Conservation (phyloP, 139 green algal species). For the Monoraphidium neglectum region DNA sequence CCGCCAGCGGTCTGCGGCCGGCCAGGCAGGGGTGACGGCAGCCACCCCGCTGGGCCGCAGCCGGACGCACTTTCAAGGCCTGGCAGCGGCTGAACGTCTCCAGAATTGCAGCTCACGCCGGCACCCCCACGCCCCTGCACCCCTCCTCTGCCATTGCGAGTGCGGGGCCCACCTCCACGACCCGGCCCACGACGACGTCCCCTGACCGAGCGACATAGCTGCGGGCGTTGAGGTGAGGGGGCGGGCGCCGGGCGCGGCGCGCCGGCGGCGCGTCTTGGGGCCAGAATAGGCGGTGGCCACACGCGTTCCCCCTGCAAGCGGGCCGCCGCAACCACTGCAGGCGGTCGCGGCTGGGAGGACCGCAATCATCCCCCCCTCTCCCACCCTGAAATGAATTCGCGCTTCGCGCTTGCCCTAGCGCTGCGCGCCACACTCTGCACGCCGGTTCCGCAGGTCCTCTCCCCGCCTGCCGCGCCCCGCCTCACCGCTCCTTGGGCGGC, state of each 20-base stretch:
- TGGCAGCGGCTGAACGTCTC: too few species aligned
- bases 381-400: background rate
- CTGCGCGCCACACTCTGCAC: background rate
- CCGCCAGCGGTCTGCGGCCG: too few species aligned
- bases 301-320: background rate
- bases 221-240: background rate
- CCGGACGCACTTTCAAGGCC: too few species aligned
- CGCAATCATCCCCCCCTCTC: background rate
- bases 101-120: too few species aligned
- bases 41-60: too few species aligned
- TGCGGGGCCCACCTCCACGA: conserved; percentile 60
- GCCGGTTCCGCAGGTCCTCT: too few species aligned
- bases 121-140: background rate
- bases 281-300: background rate
- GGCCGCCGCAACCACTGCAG: background rate
- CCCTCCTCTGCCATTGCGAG: background rate
- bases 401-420: background rate
- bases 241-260: background rate
- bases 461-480: background rate
- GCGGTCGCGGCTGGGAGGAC: background rate
- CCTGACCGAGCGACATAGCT: conserved; percentile 79
- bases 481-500: conserved; percentile 62
- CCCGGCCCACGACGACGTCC: conserved; percentile 83
- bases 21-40: too few species aligned
- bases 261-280: background rate